Base-by-base conservation (phyloP, 2,329 filamentous ascomycete species). In the Cadophora gregata region DNA sequence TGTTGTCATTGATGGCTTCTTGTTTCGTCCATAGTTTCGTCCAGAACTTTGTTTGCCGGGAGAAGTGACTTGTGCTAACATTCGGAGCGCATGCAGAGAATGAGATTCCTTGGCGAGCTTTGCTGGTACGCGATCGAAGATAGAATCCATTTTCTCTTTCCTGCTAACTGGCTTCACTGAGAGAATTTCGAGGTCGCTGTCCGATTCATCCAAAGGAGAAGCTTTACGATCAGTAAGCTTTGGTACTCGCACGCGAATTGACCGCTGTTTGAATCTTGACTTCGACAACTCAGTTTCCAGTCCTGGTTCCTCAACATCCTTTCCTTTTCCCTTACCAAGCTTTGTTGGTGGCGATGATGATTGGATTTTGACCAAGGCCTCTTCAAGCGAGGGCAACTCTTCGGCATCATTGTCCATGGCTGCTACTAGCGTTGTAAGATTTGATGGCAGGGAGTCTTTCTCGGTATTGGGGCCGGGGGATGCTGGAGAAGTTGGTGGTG, bases 401-500 rank as follows among this genome's bases (percentile, higher is more conserved):
- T 68, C 24, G 45, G 56, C 48, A 27, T 33, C 25, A 8, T 66
- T 31, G 1, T 61, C 47, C 4, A 31, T 45, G 12, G 36, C 14
- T 12, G 25, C 27, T 36, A 27, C 16, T 9, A 31, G 14, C 38
- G 42, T 33, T 31, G 55, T 19, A 8, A 42, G 27, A 6, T 59
- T 29, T 16, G 63, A 19, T 42, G 27, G 47, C 42, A 71, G 59
- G n/a, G 50, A 16, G 9, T 48, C 38, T 55, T 81, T 80, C 25
- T 80, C 79, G 12, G 27, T 12, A 9, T 73, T 72, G 8, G 71
- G 68, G 21, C 24, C n/a, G 63, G 65, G 67, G 48, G 73, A 71
- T 3, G 85, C 84, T 5, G 86, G 86, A 25, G 93, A 95, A 65
- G 91, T 96, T 1, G 91, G 92, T 1, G 91, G 91, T 0, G 90